Percentiles rank a stretch among this genome's conserved stretches.
Evolutionary conservation across 345 rosid species (phyloP).

Genomic region (Iberis pinnata): DNA sequence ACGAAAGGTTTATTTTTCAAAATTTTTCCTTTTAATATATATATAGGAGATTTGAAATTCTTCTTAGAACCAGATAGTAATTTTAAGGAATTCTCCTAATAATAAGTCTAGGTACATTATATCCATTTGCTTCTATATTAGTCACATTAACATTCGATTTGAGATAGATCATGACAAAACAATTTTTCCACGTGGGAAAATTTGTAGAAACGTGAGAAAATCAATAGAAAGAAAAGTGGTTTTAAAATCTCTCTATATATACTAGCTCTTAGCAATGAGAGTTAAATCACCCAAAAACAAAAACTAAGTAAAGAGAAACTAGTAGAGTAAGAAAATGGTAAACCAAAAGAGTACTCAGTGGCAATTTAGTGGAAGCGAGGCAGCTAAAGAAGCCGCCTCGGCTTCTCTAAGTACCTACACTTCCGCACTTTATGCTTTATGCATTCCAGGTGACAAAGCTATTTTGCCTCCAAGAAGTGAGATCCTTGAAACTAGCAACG

Average conservation of each 20-base stretch:
- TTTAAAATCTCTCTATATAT: slow-evolving; percentile 6
- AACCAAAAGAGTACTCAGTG: slow-evolving; percentile 11
- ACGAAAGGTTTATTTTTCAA: no score
- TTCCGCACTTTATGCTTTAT: slow-evolving; percentile 17
- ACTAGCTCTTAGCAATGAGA: not conserved
- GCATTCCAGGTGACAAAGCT: slow-evolving; percentile 30
- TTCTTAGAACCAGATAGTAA: no score
- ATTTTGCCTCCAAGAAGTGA: slow-evolving; percentile 42
- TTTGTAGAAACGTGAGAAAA: not conserved
- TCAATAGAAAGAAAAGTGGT: not conserved
- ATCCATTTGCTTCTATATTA: not conserved
- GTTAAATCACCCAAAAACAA: not conserved
- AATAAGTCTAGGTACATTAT: not conserved
- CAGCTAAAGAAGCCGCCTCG: slow-evolving; percentile 8
- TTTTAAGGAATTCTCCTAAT: no score
- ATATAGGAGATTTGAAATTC: not conserved
- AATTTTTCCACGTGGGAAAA: slow-evolving; percentile 11
- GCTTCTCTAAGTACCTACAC: slow-evolving; percentile 33
- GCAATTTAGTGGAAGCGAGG: slow-evolving; percentile 30
- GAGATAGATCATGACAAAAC: no score
- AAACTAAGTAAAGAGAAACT: not conserved
- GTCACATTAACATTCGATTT: not conserved
- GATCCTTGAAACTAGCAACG: slow-evolving; percentile 40
- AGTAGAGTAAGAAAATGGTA: slow-evolving; percentile 2
- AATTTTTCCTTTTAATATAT: no score